Evolutionary conservation across 108 stramenopile genomes (phyloP), one percentile per base, ranked within the genome.

Genomic region (Phaeodactylum tricornutum): DNA sequence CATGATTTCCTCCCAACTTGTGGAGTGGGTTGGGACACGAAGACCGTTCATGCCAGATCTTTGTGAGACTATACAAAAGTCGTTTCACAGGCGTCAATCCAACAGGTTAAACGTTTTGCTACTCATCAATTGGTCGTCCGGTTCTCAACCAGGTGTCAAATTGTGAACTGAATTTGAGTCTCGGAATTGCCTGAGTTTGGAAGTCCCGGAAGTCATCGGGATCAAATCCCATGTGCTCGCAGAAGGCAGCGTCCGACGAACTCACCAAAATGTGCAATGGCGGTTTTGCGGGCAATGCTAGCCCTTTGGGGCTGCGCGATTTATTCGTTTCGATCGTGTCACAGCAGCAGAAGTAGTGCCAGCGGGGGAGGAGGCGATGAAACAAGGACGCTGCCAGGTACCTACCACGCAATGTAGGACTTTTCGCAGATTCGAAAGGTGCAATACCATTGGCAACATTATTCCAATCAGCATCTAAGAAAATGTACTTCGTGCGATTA

Each of bases 101-200:
- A n/a, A n/a, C n/a, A n/a, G n/a, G n/a, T n/a, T n/a, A n/a, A n/a
- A n/a, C n/a, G n/a, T n/a, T n/a, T n/a, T n/a, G n/a, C n/a, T n/a
- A n/a, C n/a, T n/a, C 20, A 19, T 79, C 69, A n/a, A 87, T 81
- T 8, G 81, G 80, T 35, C 77, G 65, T 20, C 87, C 87, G 4
- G 82, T 81, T 35, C 78, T 76, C 6, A 88, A 37, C 87, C 87
- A 88, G 24, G 64, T 71, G 39, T 81, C 80, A 47, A 84, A 81
- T 50, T 84, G 79, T 9, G 65, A 76, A 24, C 61, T 74, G 50
- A 88, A 88, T 47, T 88, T 88, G 39, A 88, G 63, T 28, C 78
- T 60, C 25, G 79, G 82, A 36, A 60, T 61, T n/a, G 75, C 70
- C 29, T 69, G 66, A 37, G 66, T 35, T 29, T 72, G 78, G 43